Percentiles rank a stretch among this genome's conserved stretches.
These are phyloP conservation scores for Tricholoma sp. DNA, from an alignment of 768 basidiomycete genomes.

Conservation along the genomic window DNA sequence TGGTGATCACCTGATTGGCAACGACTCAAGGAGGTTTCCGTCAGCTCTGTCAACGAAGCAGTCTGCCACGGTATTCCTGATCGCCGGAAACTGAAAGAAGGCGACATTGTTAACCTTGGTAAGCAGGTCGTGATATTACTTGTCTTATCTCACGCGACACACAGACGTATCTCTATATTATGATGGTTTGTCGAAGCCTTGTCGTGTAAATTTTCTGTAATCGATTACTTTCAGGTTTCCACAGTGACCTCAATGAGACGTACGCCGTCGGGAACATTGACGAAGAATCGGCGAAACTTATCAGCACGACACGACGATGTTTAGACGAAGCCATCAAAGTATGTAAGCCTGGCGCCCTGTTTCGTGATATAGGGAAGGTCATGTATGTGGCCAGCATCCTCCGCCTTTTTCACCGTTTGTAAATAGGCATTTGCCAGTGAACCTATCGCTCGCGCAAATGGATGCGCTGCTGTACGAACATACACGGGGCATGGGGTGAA, in stretches of 20 bases:
- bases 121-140: slow-evolving; percentile 14
- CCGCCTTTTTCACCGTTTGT: background rate
- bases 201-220: background rate
- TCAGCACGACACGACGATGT: slow-evolving; percentile 75
- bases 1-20: background rate
- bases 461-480: slow-evolving; percentile 86
- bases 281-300: slow-evolving; percentile 77
- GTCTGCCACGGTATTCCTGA: slow-evolving; percentile 98
- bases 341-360: slow-evolving; percentile 90
- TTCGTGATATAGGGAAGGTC: slow-evolving; percentile 81
- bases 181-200: slow-evolving; percentile 44
- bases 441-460: slow-evolving; percentile 74
- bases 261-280: slow-evolving; percentile 87
- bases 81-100: slow-evolving; percentile 75
- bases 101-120: slow-evolving; percentile 97
- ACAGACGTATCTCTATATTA: slow-evolving; percentile 78
- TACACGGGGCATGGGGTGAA: slow-evolving; percentile 93
- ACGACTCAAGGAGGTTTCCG: slow-evolving; percentile 3
- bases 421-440: slow-evolving; percentile 45
- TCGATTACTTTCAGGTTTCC: slow-evolving; percentile 54
- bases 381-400: slow-evolving; percentile 53
- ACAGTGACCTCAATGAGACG: slow-evolving; percentile 90
- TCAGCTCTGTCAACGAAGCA: slow-evolving; percentile 86
- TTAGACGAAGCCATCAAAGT: slow-evolving; percentile 87
- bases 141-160: background rate